Evolutionary conservation across 2,329 filamentous ascomycete species (phyloP).

Genomic region (Tolypocladium pustulatum): DNA sequence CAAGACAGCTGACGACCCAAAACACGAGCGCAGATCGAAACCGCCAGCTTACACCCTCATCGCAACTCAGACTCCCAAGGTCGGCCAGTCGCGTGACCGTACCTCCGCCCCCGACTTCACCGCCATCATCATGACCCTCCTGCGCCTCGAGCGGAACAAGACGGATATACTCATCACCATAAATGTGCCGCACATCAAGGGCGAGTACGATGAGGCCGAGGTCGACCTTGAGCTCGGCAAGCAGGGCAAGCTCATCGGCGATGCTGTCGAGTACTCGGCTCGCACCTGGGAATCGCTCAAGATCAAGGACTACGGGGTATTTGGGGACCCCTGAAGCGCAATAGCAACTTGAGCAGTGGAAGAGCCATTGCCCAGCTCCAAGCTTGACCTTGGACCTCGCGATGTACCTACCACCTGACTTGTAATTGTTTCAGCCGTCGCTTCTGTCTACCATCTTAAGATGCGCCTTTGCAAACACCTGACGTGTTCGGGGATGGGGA

Average conservation of each 20-base stretch:
- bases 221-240: conserved; percentile 57
- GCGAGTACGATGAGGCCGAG: conserved; percentile 62
- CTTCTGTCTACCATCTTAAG: no score
- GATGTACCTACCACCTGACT: background rate
- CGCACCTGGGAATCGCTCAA: conserved; percentile 63
- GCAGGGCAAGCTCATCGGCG: conserved; percentile 57
- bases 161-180: conserved; percentile 80
- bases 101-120: conserved; percentile 50
- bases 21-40: conserved; percentile 15
- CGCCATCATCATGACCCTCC: conserved; percentile 64
- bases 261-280: conserved; percentile 56
- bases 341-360: background rate
- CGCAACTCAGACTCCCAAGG: conserved; percentile 46
- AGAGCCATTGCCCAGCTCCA: background rate
- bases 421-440: background rate
- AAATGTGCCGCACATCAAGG: conserved; percentile 75
- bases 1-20: background rate
- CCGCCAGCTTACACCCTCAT: conserved; percentile 60
- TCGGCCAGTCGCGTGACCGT: conserved; percentile 20
- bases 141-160: conserved; percentile 62
- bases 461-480: background rate
- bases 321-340: conserved; percentile 27
- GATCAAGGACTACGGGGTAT: conserved; percentile 72
- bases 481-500: background rate
- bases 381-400: background rate